Conservation (phyloP, 176 grass and related monocot genomes). For the Carex littledalei region DNA sequence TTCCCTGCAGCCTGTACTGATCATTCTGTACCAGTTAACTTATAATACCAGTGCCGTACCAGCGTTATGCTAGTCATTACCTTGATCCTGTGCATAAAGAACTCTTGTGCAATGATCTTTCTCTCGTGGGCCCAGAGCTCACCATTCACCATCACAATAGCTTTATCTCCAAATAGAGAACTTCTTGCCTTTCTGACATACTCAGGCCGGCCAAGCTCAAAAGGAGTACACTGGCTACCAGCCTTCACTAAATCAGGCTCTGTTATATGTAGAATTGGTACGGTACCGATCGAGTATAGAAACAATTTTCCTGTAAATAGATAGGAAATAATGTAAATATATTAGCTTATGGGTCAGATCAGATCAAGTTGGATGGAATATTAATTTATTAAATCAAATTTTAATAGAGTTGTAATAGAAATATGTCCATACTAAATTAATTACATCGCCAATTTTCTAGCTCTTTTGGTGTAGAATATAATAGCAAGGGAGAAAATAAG, state of each 20-base stretch:
- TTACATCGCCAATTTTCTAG: neutral
- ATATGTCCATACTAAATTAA: neutral
- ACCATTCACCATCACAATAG: slow-evolving; percentile 55
- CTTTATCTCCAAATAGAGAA: slow-evolving; percentile 46
- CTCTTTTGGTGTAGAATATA: neutral
- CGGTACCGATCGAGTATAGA: slow-evolving; percentile 54
- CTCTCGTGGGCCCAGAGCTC: slow-evolving; percentile 66
- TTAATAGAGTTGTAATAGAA: neutral
- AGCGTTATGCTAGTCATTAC: slow-evolving; percentile 25
- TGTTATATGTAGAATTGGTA: slow-evolving; percentile 41
- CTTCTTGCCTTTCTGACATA: slow-evolving; percentile 51
- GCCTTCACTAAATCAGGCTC: slow-evolving; percentile 65
- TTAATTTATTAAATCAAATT: neutral
- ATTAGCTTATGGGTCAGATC: neutral
- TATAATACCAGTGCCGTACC: neutral
- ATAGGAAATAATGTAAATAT: neutral
- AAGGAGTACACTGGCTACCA: slow-evolving; percentile 45
- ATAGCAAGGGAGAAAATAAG: neutral
- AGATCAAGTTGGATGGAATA: too few species aligned
- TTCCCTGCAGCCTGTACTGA: neutral
- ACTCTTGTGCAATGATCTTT: slow-evolving; percentile 64
- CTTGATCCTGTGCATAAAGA: slow-evolving; percentile 90
- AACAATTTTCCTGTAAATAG: slow-evolving; percentile 39
- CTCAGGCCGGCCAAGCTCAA: slow-evolving; percentile 52
- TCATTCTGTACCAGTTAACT: neutral